Conservation (phyloP, 495 filamentous ascomycete genomes). For the Entonaema liquescens region DNA sequence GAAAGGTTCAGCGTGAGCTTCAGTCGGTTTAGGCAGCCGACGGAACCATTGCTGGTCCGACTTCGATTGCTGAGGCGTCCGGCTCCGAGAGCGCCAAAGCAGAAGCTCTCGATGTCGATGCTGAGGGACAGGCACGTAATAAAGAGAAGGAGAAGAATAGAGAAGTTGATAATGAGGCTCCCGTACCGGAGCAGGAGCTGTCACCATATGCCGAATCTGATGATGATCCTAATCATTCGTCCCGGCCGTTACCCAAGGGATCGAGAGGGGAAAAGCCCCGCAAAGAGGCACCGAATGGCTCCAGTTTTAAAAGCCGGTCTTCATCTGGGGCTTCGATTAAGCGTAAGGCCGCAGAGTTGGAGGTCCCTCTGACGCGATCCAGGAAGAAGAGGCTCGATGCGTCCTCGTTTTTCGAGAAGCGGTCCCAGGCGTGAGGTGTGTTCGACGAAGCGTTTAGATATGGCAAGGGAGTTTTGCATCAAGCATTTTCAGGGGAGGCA, state of each 20-base stretch:
- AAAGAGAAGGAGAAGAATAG: neutral
- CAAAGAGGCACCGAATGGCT: neutral
- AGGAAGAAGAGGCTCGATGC: neutral
- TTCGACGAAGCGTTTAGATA: conserved; percentile 6
- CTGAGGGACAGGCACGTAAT: neutral
- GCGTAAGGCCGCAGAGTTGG: conserved; percentile 10
- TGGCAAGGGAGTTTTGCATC: conserved; percentile 16
- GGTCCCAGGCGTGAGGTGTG: neutral
- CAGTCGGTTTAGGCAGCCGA: conserved; percentile 41
- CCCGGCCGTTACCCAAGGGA: neutral
- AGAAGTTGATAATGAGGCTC: neutral
- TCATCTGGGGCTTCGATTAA: conserved; percentile 12
- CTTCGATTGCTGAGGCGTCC: neutral
- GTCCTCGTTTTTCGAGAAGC: neutral
- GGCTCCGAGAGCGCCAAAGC: too few species aligned
- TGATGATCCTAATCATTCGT: neutral
- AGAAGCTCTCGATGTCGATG: neutral
- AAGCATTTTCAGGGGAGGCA: conserved; percentile 31
- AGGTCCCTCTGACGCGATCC: conserved; percentile 18
- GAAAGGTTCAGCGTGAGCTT: conserved; percentile 53
- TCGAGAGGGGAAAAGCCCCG: neutral
- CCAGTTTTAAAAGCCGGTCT: neutral
- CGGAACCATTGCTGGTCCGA: neutral
- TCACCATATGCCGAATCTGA: neutral
- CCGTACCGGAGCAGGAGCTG: conserved; percentile 1